Base-by-base conservation (phyloP, 805 yeast species). In the Metschnikowia gelsemii region DNA sequence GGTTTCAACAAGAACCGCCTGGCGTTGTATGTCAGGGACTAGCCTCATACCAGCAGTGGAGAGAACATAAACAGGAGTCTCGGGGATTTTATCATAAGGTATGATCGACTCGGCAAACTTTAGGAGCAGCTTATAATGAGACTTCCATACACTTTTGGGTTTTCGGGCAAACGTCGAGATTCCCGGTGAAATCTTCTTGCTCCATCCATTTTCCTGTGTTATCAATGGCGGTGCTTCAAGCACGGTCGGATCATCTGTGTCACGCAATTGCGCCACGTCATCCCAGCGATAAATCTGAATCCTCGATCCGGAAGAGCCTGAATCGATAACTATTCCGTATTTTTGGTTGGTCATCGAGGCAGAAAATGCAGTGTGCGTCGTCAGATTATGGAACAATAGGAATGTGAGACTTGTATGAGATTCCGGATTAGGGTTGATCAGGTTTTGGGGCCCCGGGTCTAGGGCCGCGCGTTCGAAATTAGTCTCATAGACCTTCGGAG, bases 1-100 rank as follows among this genome's bases (percentile, higher is more conserved):
- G 0, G 88, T 77, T 38, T 76, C 73, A 8, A 64, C 50, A 31
- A 91, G 63, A 2, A 93, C 72, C 26, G 59, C 66, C 7, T 68
- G 56, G 47, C 81, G 82, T 35, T 77, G 75, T 13, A 64, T 59
- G 24, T 70, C 68, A 0, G 84, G 78, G 32, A 91, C 58, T 30
- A 93, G 65, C 47, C 99, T 75, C 96, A 93, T 88, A 2, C 99
- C 99, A 4, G 99, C 99, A 0, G 99, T 93, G 3, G 98, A 95
- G 51, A 87, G 78, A n/a, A 93, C 78, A 52, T 80, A 93, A 1
- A 93, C 75, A 0, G 99, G 98, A 0, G 98, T 91, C 4, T 77
- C 76, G 1, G 60, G 46, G 50, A 80, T 78, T 40, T 76, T 70
- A 0, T 73, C 73, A 22, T 58, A 54, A 0, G 98, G 98, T 6